Evolutionary conservation across 176 grass and related monocot species (phyloP), one percentile per base, ranked within the genome.

Genomic region (Paspalum vaginatum): DNA sequence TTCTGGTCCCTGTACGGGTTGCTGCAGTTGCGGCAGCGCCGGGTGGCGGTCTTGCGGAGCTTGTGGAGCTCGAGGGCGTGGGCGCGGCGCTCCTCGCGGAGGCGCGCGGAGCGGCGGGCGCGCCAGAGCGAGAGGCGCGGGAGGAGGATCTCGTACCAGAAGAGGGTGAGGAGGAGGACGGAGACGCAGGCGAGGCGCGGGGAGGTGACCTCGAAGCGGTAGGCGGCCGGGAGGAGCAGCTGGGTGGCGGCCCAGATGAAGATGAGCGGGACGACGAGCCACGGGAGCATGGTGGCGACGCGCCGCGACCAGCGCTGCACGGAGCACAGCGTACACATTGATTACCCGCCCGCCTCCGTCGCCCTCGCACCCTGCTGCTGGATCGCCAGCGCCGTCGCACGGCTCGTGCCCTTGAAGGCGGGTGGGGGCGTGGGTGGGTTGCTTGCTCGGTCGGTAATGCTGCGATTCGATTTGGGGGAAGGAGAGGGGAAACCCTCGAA

Each of bases 131-230:
- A 91, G 52, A 98, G 78, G 68, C 82, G 85, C 1, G 96, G 92
- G 68, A 98, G 86, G 52, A 98, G 82, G 84, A 95, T 89, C 86
- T 98, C 96, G 38, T 98, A 98, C 96, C 96, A 98, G 75, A 98
- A 92, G 65, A 98, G 92, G 73, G 96, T 98, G 78, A 95, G 85
- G 40, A 98, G 86, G 56, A 98, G 96, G 49, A 98, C 96, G 61
- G 88, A 79, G 45, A 94, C 92, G 37, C 96, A 98, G 82, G 96
- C 96, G 60, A 98, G 88, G 71, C 92, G 90, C 11, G 96, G 90
- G 4, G 96, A 98, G 68, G 96, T 98, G 78, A 91, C 93, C 88
- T 98, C 92, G 77, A 98, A 95, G 70, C 92, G 92, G 83, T 91
- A 88, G 27, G 80, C 90, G 5, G 86, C 81, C 10, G 95, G 95